These are phyloP conservation scores for Bathelium albidoporum DNA, from an alignment of 495 filamentous ascomycete species.

Conservation along the genomic window DNA sequence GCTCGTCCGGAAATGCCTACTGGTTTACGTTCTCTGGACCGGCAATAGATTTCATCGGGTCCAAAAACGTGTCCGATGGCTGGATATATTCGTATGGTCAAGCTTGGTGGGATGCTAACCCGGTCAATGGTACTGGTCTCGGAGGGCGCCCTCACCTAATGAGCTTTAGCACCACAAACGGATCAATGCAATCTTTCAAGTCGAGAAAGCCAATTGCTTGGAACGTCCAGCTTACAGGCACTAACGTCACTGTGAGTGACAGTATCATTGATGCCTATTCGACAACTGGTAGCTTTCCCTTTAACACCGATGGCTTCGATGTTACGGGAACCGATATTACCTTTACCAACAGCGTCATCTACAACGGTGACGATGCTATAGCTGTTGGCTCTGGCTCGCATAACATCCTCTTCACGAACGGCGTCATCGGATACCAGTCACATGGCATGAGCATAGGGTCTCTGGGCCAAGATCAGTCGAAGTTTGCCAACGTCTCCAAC, in stretches of 20 bases:
- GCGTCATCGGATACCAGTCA: conserved; percentile 34
- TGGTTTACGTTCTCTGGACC: conserved; percentile 34
- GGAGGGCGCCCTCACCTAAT: conserved; percentile 32
- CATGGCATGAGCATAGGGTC: conserved; percentile 38
- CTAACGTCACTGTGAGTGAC: conserved; percentile 31
- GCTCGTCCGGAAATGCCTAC: conserved; percentile 12
- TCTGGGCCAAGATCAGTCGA: conserved; percentile 28
- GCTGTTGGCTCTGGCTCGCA: conserved; percentile 32
- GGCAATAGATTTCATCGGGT: conserved; percentile 29
- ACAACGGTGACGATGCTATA: conserved; percentile 38
- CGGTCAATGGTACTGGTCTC: conserved; percentile 29
- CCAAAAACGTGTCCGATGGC: conserved; percentile 27
- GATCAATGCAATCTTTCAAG: conserved; percentile 32
- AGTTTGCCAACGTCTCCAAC: conserved; percentile 31
- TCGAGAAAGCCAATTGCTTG: conserved; percentile 38
- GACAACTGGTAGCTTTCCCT: conserved; percentile 31
- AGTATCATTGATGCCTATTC: conserved; percentile 36
- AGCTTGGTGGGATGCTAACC: conserved; percentile 38
- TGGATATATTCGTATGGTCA: conserved; percentile 40
- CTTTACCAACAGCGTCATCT: conserved; percentile 33
- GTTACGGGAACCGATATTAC: conserved; percentile 31
- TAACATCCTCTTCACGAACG: conserved; percentile 30
- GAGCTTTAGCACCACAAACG: conserved; percentile 31
- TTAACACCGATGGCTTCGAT: conserved; percentile 39
- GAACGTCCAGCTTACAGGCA: conserved; percentile 32